Base-by-base conservation (phyloP, 2,329 filamentous ascomycete species). In the Colletotrichum simmondsii region DNA sequence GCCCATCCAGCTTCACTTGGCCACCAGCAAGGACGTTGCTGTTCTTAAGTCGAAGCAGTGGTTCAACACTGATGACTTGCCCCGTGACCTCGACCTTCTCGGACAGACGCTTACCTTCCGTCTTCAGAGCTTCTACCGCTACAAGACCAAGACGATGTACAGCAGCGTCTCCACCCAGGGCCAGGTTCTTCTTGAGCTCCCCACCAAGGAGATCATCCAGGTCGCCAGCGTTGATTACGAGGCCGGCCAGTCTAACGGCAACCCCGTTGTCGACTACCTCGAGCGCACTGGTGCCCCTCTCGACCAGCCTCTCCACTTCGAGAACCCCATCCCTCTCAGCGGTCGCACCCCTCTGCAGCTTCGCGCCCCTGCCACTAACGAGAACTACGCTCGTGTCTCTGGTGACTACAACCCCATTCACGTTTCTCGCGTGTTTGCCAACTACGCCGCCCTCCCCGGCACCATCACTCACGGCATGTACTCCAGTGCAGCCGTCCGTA, bases 401-500 rank as follows among this genome's bases (percentile, higher is more conserved):
- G 97, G 97, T 59, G 97, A 99, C 82, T 99, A 95, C 90, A 99
- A 99, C 85, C 97, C 97, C 28, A 99, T 99, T 75, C 97, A 99
- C 87, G 97, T 99, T 57, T 98, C 97, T 14, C 93, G 97, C 69
- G 95, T 98, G 68, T 99, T 99, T 85, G 94, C 97, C 37, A 95
- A 92, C 85, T 99, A 98, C 79, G 97, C 97, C 81, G 97, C 95
- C 82, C 89, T 99, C 19, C 95, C 95, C 1, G 97, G 97, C 62
- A 99, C 97, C 57, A 99, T 99, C 80, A 99, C 97, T 1, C 97
- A 99, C 81, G 97, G 97, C 81, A 99, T 99, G 97, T 99, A 98
- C 88, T 97, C 96, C 2, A 98, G 96, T 83, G 97, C 97, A 76
- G 94, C 97, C 49, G 97, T 99, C 32, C 93, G 97, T 79, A 97